A percentile compares a stretch with the other conserved stretches of the same genome.
These are phyloP conservation scores for Diphasiastrum complanatum DNA, from an alignment of 83 land plant genomes.

Conservation along the genomic window DNA sequence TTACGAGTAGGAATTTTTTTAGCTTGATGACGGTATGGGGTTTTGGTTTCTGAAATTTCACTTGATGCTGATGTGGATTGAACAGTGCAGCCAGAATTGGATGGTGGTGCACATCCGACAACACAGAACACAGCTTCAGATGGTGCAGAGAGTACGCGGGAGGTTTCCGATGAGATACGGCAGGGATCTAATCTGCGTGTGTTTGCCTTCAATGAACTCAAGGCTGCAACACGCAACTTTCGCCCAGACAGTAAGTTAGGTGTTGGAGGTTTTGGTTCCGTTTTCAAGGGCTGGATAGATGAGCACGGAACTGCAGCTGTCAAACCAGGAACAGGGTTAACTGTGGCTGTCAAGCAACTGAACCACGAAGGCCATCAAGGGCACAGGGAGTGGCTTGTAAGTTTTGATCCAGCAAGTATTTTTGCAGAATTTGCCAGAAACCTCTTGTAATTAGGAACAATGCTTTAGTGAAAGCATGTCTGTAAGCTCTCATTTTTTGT, in stretches of 20 bases:
- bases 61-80: no score
- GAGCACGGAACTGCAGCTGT: constrained; percentile 40
- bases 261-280: constrained; percentile 67
- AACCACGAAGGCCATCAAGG: constrained; percentile 56
- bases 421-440: no score
- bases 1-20: no score
- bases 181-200: constrained; percentile 41
- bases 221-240: constrained; percentile 50
- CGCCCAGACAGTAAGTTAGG: constrained; percentile 61
- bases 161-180: constrained; percentile 49
- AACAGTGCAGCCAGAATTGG: no score
- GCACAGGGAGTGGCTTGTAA: constrained; percentile 63
- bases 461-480: not conserved
- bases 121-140: no score
- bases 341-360: constrained; percentile 54
- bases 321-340: constrained; percentile 59
- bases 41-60: no score
- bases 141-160: no score
- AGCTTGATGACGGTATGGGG: no score
- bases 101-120: no score
- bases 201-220: constrained; percentile 49
- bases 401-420: no score
- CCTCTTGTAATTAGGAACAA: not conserved
- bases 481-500: not conserved
- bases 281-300: constrained; percentile 70